Evolutionary conservation across 768 basidiomycete genomes (phyloP).

Genomic region (Russula abietina): DNA sequence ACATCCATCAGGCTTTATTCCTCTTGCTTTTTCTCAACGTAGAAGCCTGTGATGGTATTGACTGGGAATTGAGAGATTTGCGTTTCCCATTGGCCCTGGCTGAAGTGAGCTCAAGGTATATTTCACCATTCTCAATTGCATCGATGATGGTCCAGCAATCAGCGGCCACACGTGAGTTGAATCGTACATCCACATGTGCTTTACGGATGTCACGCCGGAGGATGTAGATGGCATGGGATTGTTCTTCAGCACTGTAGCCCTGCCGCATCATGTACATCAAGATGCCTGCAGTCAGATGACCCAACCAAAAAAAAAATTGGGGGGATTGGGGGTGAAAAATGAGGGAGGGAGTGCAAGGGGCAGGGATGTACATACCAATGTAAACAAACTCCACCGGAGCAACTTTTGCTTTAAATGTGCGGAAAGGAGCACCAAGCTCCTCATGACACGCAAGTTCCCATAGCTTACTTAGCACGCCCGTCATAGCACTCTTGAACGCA

Average conservation of each 20-base stretch:
- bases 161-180: slow-evolving; percentile 49
- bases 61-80: not conserved
- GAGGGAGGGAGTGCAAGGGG: too few relatives aligned
- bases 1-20: not conserved
- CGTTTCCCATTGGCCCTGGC: not conserved
- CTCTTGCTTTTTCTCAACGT: not conserved
- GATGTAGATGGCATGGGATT: slow-evolving; percentile 48
- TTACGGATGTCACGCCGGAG: slow-evolving; percentile 54
- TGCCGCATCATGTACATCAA: slow-evolving; percentile 53
- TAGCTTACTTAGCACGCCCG: slow-evolving; percentile 46
- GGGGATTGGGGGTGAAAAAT: too few relatives aligned
- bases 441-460: slow-evolving; percentile 44
- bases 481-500: slow-evolving; percentile 49
- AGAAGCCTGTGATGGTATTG: not conserved
- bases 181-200: slow-evolving; percentile 56
- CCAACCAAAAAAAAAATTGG: too few relatives aligned
- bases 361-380: too few relatives aligned
- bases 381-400: slow-evolving; percentile 76
- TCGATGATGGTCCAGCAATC: slow-evolving; percentile 55
- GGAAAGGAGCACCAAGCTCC: slow-evolving; percentile 31
- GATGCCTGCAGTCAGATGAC: slow-evolving; percentile 45
- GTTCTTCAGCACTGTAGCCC: slow-evolving; percentile 36
- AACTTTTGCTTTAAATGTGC: slow-evolving; percentile 46
- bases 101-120: slow-evolving; percentile 1
- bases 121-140: slow-evolving; percentile 28